Conservation (phyloP, 2,329 filamentous ascomycete species). For the Penicillium sp. region DNA sequence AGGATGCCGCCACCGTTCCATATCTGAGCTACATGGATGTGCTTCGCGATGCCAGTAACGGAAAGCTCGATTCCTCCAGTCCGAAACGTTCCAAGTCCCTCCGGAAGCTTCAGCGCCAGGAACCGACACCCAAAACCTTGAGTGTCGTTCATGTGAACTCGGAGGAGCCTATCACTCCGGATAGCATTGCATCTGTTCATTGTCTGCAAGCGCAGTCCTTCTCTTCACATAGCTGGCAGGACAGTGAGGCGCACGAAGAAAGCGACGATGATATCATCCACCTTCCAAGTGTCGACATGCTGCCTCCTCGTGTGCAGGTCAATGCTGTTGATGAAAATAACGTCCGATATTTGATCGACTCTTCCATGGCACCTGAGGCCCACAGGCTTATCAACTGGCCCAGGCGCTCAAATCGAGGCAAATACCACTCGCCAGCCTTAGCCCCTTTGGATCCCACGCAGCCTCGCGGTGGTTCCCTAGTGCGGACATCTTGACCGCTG, state of each 20-base stretch:
- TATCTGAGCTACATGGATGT: constrained; percentile 29
- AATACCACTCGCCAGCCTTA: constrained; percentile 3
- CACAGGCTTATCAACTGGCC: constrained; percentile 31
- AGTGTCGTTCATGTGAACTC: constrained; percentile 6
- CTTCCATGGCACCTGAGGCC: constrained; percentile 21
- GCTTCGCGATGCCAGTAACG: constrained; percentile 16
- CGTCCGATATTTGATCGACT: constrained; percentile 27
- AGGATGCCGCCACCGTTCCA: constrained; percentile 1
- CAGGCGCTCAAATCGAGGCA: constrained; percentile 12
- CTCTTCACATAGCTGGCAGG: constrained; percentile 16
- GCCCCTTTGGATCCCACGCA: constrained; percentile 4
- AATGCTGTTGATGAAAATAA: constrained; percentile 32
- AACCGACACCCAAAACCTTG: constrained; percentile 9
- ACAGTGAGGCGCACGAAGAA: constrained; percentile 21
- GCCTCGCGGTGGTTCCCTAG: not conserved
- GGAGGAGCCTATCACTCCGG: constrained; percentile 10
- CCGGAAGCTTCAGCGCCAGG: constrained; percentile 9
- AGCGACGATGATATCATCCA: constrained; percentile 34
- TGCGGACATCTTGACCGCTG: no score
- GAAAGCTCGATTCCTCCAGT: constrained; percentile 9
- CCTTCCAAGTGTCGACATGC: constrained; percentile 24
- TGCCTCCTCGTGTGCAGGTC: constrained; percentile 24
- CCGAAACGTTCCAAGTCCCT: constrained; percentile 2
- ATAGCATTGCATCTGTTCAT: constrained; percentile 27
- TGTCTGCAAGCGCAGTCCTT: constrained; percentile 31